Evolutionary conservation across 305 asterid species (phyloP), one percentile per base, ranked within the genome.

Genomic region (Fraxinus velutina): DNA sequence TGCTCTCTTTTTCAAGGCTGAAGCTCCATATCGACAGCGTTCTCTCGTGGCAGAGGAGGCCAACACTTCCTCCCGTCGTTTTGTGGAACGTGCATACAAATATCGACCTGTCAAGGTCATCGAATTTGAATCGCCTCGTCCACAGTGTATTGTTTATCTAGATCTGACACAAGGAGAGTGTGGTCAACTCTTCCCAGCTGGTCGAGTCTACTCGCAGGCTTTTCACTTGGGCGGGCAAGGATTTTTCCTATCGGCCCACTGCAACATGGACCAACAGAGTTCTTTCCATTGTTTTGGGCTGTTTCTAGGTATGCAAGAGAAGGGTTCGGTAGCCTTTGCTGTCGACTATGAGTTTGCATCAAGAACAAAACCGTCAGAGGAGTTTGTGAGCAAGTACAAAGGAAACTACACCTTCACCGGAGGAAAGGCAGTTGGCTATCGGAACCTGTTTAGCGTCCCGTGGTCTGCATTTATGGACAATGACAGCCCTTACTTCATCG

Each of bases 141-240:
- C 87, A 19, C 93, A 91, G 77, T 94, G 98, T 15, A 50, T 93
- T 17, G 93, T 93, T 27, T 94, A 93, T 86, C 90, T 94, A 1
- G 97, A 94, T 87, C 91, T 94, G 6, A 93, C 87, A 81, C 86
- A 92, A 13, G 96, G 88, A 36, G 98, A 94, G 78, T 92, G 96
- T 8, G 86, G 33, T 0, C 84, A 87, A 84, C 92, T 94, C 33
- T 89, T 80, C 80, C 96, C 98, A 3, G 62, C 90, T 1, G 97
- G 97, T 6, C 86, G 94, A 21, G 84, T 92, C 57, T 90, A 92
- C 86, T 92, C 97, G 0, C 96, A 94, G 89, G 96, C 95, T 3
- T 94, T 93, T 80, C 94, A 91, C 84, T 75, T 94, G 78, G 97
- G 97, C 0, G 97, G 96, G 74, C 96, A 92, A 68, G 94, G 95